Base-by-base conservation (phyloP, 441 rosid species). In the Corymbia citriodora region DNA sequence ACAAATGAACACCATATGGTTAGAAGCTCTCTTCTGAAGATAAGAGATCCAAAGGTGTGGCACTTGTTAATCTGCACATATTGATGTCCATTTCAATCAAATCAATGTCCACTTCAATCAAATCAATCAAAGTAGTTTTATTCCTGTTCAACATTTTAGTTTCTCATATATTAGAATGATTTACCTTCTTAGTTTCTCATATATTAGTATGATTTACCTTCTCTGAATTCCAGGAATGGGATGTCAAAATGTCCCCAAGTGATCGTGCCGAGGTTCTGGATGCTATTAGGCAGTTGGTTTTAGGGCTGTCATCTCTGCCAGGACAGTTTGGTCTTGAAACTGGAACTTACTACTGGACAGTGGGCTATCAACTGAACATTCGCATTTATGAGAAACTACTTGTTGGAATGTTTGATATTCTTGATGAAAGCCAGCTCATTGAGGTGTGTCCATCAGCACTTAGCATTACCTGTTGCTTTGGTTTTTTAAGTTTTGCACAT, bases 381-480 rank as follows among this genome's bases (percentile, higher is more conserved):
- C 95, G 97, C 92, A 95, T 98, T 92, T 97, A 98, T 91, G 96
- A 96, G 93, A 97, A 96, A 91, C 93, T 98, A 92, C 95, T 98
- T 68, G 93, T 90, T 94, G 95, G 95, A 89, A 82, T 96, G 89
- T 97, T 98, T 92, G 99, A 98, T 91, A 91, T 95, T 92, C 99
- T 98, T 92, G 99, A 98, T 74, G 99, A 98, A 93, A 96, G 95
- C 92, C 99, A 97, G 94, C 95, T 98, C 90, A 94, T 97, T 93
- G 97, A 96, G 99, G 99, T 98, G 94, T 90, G 88, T 89, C 87
- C 86, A 86, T 65, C 54, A 29, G 29, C 53, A 89, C 59, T 82
- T 81, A 10, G 53, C 70, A 63, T 82, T 89, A 23, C 53, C 88
- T 57, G 59, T 61, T 54, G 53, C 83, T 27, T 89, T 87, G 68